Evolutionary conservation across 805 yeast species (phyloP).

Genomic region (Zygotorulaspora sp.): DNA sequence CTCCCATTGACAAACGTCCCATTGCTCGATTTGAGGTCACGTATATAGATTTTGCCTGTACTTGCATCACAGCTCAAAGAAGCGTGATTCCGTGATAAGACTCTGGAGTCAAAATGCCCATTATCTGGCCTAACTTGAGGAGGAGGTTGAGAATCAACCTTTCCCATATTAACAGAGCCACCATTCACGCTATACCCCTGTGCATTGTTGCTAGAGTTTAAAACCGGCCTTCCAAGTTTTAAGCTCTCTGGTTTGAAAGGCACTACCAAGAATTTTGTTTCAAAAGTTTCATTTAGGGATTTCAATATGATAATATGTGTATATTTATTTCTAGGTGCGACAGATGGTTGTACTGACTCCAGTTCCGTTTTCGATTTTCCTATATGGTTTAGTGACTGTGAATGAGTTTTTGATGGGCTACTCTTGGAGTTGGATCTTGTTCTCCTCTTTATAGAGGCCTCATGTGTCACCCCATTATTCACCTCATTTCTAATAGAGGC

Average conservation of each 20-base stretch:
- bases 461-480: slow-evolving; percentile 2
- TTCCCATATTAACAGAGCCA: slow-evolving; percentile 14
- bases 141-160: slow-evolving; percentile 34
- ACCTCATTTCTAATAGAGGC: slow-evolving; percentile 9
- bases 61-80: slow-evolving; percentile 69
- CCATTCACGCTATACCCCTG: slow-evolving; percentile 10
- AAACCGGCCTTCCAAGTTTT: slow-evolving; percentile 86
- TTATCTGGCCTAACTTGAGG: slow-evolving; percentile 58
- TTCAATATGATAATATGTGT: slow-evolving; percentile 63
- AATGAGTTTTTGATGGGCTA: slow-evolving; percentile 19
- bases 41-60: slow-evolving; percentile 63
- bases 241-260: slow-evolving; percentile 80
- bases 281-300: slow-evolving; percentile 79
- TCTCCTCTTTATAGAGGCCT: slow-evolving; percentile 15
- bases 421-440: slow-evolving; percentile 32
- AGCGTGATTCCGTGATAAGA: slow-evolving; percentile 90
- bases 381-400: slow-evolving; percentile 3
- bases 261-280: slow-evolving; percentile 68
- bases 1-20: slow-evolving; percentile 87
- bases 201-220: slow-evolving; percentile 15
- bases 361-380: slow-evolving; percentile 5
- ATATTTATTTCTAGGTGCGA: slow-evolving; percentile 29
- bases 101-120: slow-evolving; percentile 92
- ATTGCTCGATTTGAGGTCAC: slow-evolving; percentile 86
- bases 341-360: slow-evolving; percentile 8